Evolutionary conservation across 139 green algal genomes (phyloP).

Genomic region (Tetraselmis striata): DNA sequence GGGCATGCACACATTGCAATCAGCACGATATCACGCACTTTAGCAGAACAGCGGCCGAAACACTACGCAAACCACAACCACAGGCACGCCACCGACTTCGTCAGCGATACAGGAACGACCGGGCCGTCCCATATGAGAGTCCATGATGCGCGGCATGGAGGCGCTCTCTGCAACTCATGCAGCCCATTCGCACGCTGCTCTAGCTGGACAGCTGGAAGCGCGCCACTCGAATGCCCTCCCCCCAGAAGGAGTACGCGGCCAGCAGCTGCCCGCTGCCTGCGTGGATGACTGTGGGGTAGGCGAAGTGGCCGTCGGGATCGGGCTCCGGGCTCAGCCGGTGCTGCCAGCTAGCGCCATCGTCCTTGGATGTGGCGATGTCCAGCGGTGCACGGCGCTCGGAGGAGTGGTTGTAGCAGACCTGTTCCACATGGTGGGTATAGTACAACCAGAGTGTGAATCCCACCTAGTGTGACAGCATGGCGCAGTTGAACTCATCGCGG

Average conservation of each 20-base stretch:
- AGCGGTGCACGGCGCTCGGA: background rate
- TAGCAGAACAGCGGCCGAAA: too few species aligned
- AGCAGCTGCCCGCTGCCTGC: background rate
- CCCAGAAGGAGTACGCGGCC: conserved; percentile 18
- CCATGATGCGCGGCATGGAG: background rate
- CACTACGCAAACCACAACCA: too few species aligned
- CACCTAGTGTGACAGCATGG: too few species aligned
- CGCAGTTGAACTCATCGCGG: too few species aligned
- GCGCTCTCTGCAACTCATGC: background rate
- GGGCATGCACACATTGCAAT: too few species aligned
- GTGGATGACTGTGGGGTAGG: conserved; percentile 17
- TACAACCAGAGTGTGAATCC: too few species aligned
- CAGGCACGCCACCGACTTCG: too few species aligned
- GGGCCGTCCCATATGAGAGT: too few species aligned
- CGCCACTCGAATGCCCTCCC: conserved; percentile 18
- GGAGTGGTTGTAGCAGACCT: conserved; percentile 18
- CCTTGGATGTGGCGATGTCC: conserved; percentile 11
- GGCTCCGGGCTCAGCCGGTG: conserved; percentile 21
- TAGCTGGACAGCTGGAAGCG: conserved; percentile 23
- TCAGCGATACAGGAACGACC: too few species aligned
- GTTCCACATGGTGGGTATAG: too few species aligned
- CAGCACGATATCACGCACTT: too few species aligned
- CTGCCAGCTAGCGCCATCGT: conserved; percentile 29
- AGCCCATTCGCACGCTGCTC: background rate
- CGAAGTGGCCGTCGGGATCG: conserved; percentile 23